These are phyloP conservation scores for Candida nonsorbophila DNA, from an alignment of 805 yeast species.

Conservation along the genomic window DNA sequence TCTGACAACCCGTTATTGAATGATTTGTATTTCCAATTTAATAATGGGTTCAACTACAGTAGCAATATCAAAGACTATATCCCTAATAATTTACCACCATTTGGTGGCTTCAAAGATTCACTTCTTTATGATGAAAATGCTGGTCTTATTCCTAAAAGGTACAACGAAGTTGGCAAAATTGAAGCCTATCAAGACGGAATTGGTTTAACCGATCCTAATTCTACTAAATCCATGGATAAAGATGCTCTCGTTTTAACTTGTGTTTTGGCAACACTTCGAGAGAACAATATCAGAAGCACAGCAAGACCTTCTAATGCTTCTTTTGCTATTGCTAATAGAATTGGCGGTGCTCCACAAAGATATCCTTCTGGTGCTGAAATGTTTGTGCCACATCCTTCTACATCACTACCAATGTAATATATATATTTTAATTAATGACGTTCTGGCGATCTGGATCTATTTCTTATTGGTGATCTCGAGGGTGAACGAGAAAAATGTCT, in stretches of 20 bases:
- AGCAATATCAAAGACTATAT: conserved; percentile 11
- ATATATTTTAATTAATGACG: conserved; percentile 7
- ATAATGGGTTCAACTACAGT: conserved; percentile 5
- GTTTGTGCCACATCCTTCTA: conserved; percentile 1
- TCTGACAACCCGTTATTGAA: conserved; percentile 17
- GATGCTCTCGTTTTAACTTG: conserved; percentile 28
- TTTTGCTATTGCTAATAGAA: conserved; percentile 6
- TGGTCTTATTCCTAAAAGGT: conserved; percentile 29
- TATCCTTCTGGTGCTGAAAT: not conserved
- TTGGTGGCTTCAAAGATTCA: conserved; percentile 29
- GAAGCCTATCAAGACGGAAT: conserved; percentile 27
- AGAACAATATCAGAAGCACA: conserved; percentile 21
- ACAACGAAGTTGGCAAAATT: conserved; percentile 26
- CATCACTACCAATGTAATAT: not conserved
- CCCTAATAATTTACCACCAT: conserved; percentile 33
- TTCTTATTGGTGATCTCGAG: conserved; percentile 33
- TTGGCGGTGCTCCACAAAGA: conserved; percentile 4
- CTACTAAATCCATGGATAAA: conserved; percentile 25
- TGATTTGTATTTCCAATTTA: conserved; percentile 7
- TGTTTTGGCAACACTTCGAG: conserved; percentile 26
- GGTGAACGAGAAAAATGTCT: conserved; percentile 26
- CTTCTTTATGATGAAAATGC: conserved; percentile 14
- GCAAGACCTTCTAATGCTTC: conserved; percentile 11
- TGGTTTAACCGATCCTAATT: conserved; percentile 9
- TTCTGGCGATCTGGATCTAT: conserved; percentile 35